Conservation (phyloP, 352 stramenopile species). For the Phytophthora constricta region DNA sequence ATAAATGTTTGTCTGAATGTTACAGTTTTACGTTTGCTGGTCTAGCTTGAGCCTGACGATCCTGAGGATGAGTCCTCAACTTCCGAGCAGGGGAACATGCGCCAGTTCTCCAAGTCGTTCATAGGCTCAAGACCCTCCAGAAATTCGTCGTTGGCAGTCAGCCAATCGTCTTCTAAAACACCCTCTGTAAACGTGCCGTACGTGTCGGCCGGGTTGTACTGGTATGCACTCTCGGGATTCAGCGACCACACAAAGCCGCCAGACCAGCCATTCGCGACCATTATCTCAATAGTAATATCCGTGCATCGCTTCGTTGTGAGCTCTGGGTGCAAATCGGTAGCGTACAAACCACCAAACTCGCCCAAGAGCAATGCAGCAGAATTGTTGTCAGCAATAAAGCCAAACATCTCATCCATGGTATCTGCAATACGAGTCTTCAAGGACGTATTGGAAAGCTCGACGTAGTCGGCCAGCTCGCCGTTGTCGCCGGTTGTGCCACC, state of each 20-base stretch:
- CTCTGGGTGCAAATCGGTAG: slow-evolving; percentile 53
- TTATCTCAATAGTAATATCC: slow-evolving; percentile 67
- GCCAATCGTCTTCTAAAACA: slow-evolving; percentile 61
- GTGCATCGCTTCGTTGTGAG: slow-evolving; percentile 69
- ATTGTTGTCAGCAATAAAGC: slow-evolving; percentile 54
- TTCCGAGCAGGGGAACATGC: slow-evolving; percentile 61
- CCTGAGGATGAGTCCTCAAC: slow-evolving; percentile 20
- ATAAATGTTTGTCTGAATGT: no score
- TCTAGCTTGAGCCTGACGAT: slow-evolving; percentile 26
- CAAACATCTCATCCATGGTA: slow-evolving; percentile 76
- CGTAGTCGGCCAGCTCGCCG: slow-evolving; percentile 38
- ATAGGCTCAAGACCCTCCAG: slow-evolving; percentile 52
- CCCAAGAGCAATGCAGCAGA: slow-evolving; percentile 62
- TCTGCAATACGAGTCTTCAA: slow-evolving; percentile 47
- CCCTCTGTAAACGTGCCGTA: slow-evolving; percentile 55
- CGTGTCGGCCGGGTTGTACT: slow-evolving; percentile 63
- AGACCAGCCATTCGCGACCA: slow-evolving; percentile 51
- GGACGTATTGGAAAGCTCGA: slow-evolving; percentile 57
- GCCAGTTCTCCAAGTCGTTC: slow-evolving; percentile 57
- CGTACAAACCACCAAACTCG: slow-evolving; percentile 75
- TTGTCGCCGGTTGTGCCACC: slow-evolving; percentile 36
- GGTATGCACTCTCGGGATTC: slow-evolving; percentile 73
- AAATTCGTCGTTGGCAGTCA: slow-evolving; percentile 56
- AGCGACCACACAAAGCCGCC: slow-evolving; percentile 80
- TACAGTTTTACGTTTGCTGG: neutral